Evolutionary conservation across 768 basidiomycete species (phyloP), one percentile per base, ranked within the genome.

Genomic region (Arthromyces matolae): DNA sequence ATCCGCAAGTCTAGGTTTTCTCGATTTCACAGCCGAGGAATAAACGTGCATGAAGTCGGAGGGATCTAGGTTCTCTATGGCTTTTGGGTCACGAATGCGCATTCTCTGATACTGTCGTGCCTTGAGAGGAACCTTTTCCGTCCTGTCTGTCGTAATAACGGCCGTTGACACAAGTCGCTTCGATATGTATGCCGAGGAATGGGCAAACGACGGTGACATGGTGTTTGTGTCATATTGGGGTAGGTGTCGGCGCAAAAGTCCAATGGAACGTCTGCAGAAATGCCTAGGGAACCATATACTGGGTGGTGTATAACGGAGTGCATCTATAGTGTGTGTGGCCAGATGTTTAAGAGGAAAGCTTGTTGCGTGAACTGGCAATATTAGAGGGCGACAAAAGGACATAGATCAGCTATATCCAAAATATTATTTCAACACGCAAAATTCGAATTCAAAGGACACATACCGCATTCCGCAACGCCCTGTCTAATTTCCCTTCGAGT

Each of bases 311-410:
- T 61, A 40, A 55, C 51, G 48, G 53, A 55, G 37, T 52, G 43
- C 36, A 60, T 60, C 23, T 45, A 60, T 36, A 50, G 55, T 50
- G 58, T 58, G 57, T 56, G 41, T 51, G 31, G 45, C 44, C 39
- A 55, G 45, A 41, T 45, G 51, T 47, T 47, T 55, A 32, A 25
- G 29, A 50, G 41, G 39, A 52, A 62, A 49, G 56, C 63, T 68
- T 46, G 60, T 62, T 57, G 69, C 61, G 65, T 71, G 68, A 66
- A 70, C 69, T 76, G 71, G 71, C 56, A 70, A 68, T 60, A 77
- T 64, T 67, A 75, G 66, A 69, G 69, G 76, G 69, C 80, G 83
- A 76, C 83, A 82, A 79, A 80, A 73, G 70, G 75, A 83, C 83
- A 86, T 86, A 82, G 78, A 81, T 86, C 75, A 86, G 70, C 83